Evolutionary conservation across 306 rosid species (phyloP).

Genomic region (Fragaria iinumae): DNA sequence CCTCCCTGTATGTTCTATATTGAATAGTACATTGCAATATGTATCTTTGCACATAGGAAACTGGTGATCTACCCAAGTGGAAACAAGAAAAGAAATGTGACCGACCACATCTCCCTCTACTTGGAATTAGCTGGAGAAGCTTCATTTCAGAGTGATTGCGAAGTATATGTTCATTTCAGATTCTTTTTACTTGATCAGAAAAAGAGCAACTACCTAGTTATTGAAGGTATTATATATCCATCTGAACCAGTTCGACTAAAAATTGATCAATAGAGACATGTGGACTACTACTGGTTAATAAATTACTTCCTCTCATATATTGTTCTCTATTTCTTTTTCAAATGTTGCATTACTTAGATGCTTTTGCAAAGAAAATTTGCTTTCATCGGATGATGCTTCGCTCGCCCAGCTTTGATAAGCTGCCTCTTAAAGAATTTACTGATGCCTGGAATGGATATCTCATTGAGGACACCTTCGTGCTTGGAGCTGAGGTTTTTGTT

Average conservation of each 20-base stretch:
- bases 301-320: neutral
- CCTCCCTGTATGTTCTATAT: neutral
- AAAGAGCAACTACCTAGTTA: neutral
- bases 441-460: neutral
- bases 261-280: neutral
- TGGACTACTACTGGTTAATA: neutral
- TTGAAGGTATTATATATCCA: neutral
- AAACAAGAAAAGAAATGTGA: slow-evolving; percentile 43
- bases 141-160: slow-evolving; percentile 40
- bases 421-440: neutral
- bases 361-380: neutral
- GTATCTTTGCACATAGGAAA: slow-evolving; percentile 34
- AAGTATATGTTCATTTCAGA: slow-evolving; percentile 22
- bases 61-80: slow-evolving; percentile 49
- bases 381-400: neutral
- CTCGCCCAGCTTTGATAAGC: neutral
- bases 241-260: neutral
- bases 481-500: neutral
- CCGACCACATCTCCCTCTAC: slow-evolving; percentile 45
- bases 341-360: neutral
- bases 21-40: neutral
- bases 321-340: neutral
- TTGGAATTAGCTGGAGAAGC: slow-evolving; percentile 37
- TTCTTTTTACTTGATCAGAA: neutral
- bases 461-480: neutral